phyloP scores from a whole-genome alignment of 2,329 filamentous ascomycete genomes.

The Colletotrichum chrysophilum region DNA sequence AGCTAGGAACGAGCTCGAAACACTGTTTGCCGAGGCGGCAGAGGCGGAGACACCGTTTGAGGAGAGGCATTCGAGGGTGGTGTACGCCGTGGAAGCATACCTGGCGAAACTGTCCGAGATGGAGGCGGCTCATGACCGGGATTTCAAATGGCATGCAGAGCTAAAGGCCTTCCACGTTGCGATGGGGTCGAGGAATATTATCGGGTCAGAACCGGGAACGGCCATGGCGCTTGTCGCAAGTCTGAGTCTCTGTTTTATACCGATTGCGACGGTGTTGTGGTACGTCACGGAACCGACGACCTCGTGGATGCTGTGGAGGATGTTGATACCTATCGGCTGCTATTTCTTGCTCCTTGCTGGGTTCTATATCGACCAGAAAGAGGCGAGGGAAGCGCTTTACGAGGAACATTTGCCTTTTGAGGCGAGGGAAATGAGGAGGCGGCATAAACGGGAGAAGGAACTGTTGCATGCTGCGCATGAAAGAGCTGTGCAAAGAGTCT shows the following conservation, averaged over 20 bases:
- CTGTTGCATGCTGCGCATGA: slow-evolving; percentile 9
- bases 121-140: slow-evolving; percentile 7
- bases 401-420: slow-evolving; percentile 1
- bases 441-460: slow-evolving; percentile 12
- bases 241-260: neutral
- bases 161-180: neutral
- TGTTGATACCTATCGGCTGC: neutral
- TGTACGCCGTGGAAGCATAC: slow-evolving; percentile 15
- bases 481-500: slow-evolving; percentile 5
- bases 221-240: neutral
- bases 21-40: neutral
- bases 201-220: neutral
- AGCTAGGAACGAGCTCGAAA: slow-evolving; percentile 5
- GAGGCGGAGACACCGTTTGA: neutral
- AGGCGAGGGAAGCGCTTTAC: slow-evolving; percentile 1
- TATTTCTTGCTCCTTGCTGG: neutral
- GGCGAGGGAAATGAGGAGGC: slow-evolving; percentile 11
- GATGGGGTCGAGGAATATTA: neutral
- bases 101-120: neutral
- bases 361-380: neutral
- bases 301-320: slow-evolving; percentile 2
- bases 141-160: slow-evolving; percentile 13
- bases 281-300: slow-evolving; percentile 6
- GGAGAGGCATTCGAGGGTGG: slow-evolving; percentile 7
- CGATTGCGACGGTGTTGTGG: neutral